Evolutionary conservation across 306 rosid species (phyloP).

Genomic region (Cucumis hystrix): DNA sequence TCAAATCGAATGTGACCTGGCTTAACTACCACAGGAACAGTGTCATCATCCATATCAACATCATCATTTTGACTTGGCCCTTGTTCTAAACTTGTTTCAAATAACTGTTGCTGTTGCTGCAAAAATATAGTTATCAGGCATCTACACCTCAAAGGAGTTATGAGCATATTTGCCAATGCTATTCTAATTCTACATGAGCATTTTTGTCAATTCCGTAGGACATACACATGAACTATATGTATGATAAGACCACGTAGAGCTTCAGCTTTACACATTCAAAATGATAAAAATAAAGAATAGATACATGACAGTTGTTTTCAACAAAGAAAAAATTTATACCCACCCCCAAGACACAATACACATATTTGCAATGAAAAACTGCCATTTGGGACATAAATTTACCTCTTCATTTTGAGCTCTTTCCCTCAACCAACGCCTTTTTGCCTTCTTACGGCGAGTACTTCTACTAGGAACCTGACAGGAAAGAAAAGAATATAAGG

Average conservation of each 20-base stretch:
- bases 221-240: background rate
- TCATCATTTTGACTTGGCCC: conserved; percentile 25
- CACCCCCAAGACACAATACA: background rate
- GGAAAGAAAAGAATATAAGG: background rate
- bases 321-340: background rate
- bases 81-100: conserved; percentile 25
- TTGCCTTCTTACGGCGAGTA: conserved; percentile 78
- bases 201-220: background rate
- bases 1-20: conserved; percentile 96
- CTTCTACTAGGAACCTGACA: conserved; percentile 71
- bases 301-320: background rate
- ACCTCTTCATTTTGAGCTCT: conserved; percentile 52
- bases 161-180: background rate
- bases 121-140: conserved; percentile 12
- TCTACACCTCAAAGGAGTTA: background rate
- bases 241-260: background rate
- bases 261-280: background rate
- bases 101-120: conserved; percentile 30
- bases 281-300: background rate
- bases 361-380: background rate
- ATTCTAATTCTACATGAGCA: background rate
- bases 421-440: conserved; percentile 76
- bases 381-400: conserved; percentile 5
- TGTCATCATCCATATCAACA: conserved; percentile 41
- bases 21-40: conserved; percentile 68